Conservation (phyloP, 768 basidiomycete species). For the Phanerodontia chrysosporium region DNA sequence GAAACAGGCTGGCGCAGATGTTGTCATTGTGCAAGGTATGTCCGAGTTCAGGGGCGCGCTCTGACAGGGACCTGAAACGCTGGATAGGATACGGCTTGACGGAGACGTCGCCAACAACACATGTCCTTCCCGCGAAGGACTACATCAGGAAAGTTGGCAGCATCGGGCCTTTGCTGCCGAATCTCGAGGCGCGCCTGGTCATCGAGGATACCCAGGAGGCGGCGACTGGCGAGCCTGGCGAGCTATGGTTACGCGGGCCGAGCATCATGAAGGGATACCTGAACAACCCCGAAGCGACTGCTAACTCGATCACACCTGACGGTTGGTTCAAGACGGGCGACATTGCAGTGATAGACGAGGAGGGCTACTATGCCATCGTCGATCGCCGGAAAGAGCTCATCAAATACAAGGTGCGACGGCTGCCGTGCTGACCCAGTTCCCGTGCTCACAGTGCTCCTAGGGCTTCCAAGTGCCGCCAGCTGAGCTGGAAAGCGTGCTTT, state of each 20-base stretch:
- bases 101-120: constrained; percentile 74
- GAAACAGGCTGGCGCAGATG: constrained; percentile 36
- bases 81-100: constrained; percentile 69
- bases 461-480: constrained; percentile 89
- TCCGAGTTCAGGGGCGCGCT: no score
- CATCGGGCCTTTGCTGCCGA: constrained; percentile 67
- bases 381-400: constrained; percentile 74
- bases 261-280: constrained; percentile 85
- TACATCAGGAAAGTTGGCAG: constrained; percentile 52
- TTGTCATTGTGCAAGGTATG: constrained; percentile 50
- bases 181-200: constrained; percentile 72
- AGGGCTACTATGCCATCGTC: constrained; percentile 74
- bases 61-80: not conserved
- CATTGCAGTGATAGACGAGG: constrained; percentile 57
- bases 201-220: constrained; percentile 55
- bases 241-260: constrained; percentile 79
- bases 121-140: constrained; percentile 45
- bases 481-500: constrained; percentile 73
- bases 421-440: not conserved
- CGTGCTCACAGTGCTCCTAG: constrained; percentile 32
- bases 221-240: constrained; percentile 57
- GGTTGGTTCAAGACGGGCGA: constrained; percentile 92
- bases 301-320: constrained; percentile 61
- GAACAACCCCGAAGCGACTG: constrained; percentile 67
- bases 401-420: constrained; percentile 55